A percentile compares a stretch with the other conserved stretches of the same genome.
Evolutionary conservation across 257 asterid genomes (phyloP).

Genomic region (Solanum lignicaule): DNA sequence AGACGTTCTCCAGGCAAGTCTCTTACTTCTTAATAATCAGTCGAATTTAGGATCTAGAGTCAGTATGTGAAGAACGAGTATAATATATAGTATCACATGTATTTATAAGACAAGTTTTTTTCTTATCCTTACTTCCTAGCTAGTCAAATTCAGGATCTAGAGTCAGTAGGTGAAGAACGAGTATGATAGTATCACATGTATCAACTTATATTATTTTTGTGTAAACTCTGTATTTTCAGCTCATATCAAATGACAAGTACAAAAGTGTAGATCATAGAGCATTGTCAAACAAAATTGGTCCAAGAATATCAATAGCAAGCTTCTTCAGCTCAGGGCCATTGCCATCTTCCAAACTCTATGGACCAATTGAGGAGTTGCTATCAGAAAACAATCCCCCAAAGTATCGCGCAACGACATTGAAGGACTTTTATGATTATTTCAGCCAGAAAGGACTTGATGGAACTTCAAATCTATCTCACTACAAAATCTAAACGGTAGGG

Average conservation of each 20-base stretch:
- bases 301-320: constrained; percentile 55
- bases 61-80: neutral
- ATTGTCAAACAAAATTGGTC: constrained; percentile 38
- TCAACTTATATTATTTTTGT: neutral
- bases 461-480: constrained; percentile 31
- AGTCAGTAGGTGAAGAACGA: neutral
- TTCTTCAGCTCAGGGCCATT: constrained; percentile 35
- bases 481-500: constrained; percentile 21
- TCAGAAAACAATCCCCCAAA: constrained; percentile 44
- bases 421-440: constrained; percentile 23
- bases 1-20: constrained; percentile 54
- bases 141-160: neutral
- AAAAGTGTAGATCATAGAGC: constrained; percentile 51
- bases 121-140: neutral
- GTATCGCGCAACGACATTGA: constrained; percentile 41
- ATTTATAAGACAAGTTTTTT: neutral
- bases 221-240: constrained; percentile 10
- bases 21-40: neutral
- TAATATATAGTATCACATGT: neutral
- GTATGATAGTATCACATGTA: no score
- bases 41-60: neutral
- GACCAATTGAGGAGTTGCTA: constrained; percentile 46
- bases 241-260: constrained; percentile 51
- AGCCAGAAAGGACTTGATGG: constrained; percentile 47
- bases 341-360: constrained; percentile 28